Evolutionary conservation across 2,329 filamentous ascomycete species (phyloP), one percentile per base, ranked within the genome.

Genomic region (Penicillium sp.): DNA sequence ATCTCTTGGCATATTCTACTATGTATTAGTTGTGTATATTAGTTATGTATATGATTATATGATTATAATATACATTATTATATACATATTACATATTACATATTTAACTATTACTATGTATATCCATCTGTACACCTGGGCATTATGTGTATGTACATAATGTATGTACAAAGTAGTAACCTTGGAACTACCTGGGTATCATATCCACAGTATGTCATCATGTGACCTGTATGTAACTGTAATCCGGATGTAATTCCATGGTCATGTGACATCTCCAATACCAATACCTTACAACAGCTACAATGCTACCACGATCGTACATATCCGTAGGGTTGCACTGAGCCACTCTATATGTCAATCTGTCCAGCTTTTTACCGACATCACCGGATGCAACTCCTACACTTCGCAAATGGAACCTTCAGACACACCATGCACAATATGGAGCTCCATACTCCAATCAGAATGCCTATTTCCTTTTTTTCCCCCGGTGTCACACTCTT

Each of bases 331-430:
- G 63, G 69, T 71, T 69, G 59, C 69, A 70, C 54, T 25, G 29
- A 7, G 17, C 25, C 27, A 15, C 29, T 37, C 21, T 29, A 4
- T 53, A 29, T 45, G 45, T 40, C 37, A 19, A 21, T 19, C 8
- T 51, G 53, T 60, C 56, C 61, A 58, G 60, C 50, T 62, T 63
- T 66, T 53, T 59, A 37, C 59, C 60, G 59, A 65, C 57, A 58
- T 66, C 61, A 61, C 67, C 67, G 65, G 62, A 72, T 72, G 70
- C 70, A 70, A 72, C 65, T 64, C 43, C 57, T 60, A 29, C 35
- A 56, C 59, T 61, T 54, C 48, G 49, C 33, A 56, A 54, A 67
- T 67, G 65, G 54, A 57, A 67, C 65, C 62, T 59, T 65, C 33
- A 46, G 38, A 40, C 31, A 25, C 15, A 51, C 23, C 33, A 40